Evolutionary conservation across 2,329 filamentous ascomycete species (phyloP), one percentile per base, ranked within the genome.

Genomic region (Colletotrichum noveboracense): DNA sequence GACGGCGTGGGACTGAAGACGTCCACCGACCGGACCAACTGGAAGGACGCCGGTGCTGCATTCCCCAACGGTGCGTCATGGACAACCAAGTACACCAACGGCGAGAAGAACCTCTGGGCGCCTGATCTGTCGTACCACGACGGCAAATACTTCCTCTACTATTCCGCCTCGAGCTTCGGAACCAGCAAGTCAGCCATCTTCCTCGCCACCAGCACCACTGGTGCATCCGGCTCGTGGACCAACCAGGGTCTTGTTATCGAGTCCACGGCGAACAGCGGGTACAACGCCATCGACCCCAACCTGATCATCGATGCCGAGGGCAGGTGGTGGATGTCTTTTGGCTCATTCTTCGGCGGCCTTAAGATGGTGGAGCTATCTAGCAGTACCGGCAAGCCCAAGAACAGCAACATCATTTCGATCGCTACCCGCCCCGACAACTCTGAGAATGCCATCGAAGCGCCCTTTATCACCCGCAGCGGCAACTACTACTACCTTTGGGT

Each of bases 61-160:
- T 83, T 83, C 77, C 82, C 82, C 18, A 78, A 78, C 30, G 82
- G 82, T 3, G 81, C 82, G 7, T 76, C 82, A 0, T 83, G 82
- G 82, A 83, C 82, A 0, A 81, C 79, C 1, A 69, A 78, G 14
- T 83, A 83, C 66, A 83, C 81, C 30, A 71, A 74, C 9, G 81
- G 81, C 21, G 80, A 78, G 2, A 78, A 75, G 72, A 83, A 83
- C 66, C 82, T 83, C 34, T 86, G 75, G 89, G 91, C 91, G 0
- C 91, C 91, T 0, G 91, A 93, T 78, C 87, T 91, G 7, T 83
- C 85, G 1, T 83, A 81, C 76, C 81, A 78, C 48, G 79, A 83
- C 67, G 80, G 79, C 2, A 74, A 79, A 68, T 83, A 82, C 79
- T 83, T 79, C 48, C 58, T 83, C 16, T 83, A 83, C 80, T 83